A percentile compares a stretch with the other conserved stretches of the same genome.
Evolutionary conservation across 768 basidiomycete species (phyloP).

Genomic region (Porphyrellus cyaneotinctus): DNA sequence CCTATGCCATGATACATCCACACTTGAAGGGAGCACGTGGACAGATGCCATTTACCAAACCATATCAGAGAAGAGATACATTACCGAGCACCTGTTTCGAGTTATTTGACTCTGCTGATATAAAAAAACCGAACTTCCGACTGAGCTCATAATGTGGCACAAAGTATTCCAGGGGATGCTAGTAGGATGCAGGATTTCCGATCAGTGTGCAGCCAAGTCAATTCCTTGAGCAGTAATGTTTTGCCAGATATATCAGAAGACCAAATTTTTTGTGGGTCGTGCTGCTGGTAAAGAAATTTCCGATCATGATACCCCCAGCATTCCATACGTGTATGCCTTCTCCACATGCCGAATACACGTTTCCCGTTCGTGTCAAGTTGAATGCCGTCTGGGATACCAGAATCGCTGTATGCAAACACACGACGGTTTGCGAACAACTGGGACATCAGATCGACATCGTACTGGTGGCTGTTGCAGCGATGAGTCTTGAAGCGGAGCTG

Average conservation of each 20-base stretch:
- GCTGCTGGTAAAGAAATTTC: slow-evolving; percentile 1
- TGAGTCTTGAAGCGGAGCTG: neutral
- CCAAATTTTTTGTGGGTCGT: slow-evolving; percentile 36
- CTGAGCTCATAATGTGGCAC: neutral
- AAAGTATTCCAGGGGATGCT: too few relatives aligned
- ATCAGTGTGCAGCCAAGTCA: slow-evolving; percentile 11
- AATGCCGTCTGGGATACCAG: slow-evolving; percentile 67
- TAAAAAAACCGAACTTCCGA: neutral
- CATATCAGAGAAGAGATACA: too few relatives aligned
- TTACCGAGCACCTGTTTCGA: too few relatives aligned
- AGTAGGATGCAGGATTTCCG: neutral
- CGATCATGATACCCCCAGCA: neutral
- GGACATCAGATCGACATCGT: slow-evolving; percentile 56
- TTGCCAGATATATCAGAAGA: slow-evolving; percentile 37
- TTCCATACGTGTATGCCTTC: slow-evolving; percentile 31
- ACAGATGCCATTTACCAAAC: too few relatives aligned
- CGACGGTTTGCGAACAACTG: slow-evolving; percentile 56
- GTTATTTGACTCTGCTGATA: too few relatives aligned
- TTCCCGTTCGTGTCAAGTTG: slow-evolving; percentile 60
- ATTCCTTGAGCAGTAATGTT: slow-evolving; percentile 33
- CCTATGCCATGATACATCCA: too few relatives aligned
- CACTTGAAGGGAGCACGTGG: too few relatives aligned
- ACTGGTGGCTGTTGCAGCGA: slow-evolving; percentile 51
- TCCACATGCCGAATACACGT: slow-evolving; percentile 65
- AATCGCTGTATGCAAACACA: slow-evolving; percentile 63